Evolutionary conservation across 176 grass and related monocot genomes (phyloP).

Genomic region (Secale cereale): DNA sequence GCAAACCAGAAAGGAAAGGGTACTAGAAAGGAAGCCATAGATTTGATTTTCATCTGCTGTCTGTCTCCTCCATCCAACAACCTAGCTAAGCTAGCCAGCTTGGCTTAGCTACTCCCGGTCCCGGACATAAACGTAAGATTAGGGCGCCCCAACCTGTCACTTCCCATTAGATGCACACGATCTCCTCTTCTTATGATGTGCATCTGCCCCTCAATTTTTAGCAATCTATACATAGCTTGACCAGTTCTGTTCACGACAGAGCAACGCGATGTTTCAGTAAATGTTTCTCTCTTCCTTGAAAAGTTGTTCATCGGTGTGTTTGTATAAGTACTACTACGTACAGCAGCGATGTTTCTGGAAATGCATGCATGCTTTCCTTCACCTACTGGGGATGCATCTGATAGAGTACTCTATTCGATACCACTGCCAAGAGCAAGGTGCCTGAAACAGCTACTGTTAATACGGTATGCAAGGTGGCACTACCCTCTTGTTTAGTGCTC

Average conservation of each 20-base stretch:
- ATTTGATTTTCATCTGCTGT: not conserved
- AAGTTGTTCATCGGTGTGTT: not conserved
- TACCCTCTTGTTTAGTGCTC: not conserved
- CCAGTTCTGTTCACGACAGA: not conserved
- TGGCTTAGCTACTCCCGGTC: not conserved
- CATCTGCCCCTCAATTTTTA: too few relatives aligned
- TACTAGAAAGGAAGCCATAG: not conserved
- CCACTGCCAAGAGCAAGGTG: not conserved
- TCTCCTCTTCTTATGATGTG: too few relatives aligned
- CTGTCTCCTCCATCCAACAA: not conserved
- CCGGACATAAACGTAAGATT: not conserved
- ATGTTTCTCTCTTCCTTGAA: not conserved
- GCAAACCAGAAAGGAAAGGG: not conserved
- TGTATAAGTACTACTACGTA: not conserved
- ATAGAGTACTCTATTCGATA: too few relatives aligned
- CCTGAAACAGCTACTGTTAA: not conserved
- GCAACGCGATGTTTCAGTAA: not conserved
- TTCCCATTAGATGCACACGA: too few relatives aligned
- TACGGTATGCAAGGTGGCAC: not conserved
- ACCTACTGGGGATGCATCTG: too few relatives aligned
- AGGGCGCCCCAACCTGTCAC: not conserved
- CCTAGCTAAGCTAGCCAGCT: not conserved
- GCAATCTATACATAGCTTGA: too few relatives aligned
- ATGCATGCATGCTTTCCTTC: not conserved
- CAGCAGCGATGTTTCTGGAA: not conserved